phyloP scores from a whole-genome alignment of 2,329 filamentous ascomycete genomes.

The Aspergillus ochraceus region DNA sequence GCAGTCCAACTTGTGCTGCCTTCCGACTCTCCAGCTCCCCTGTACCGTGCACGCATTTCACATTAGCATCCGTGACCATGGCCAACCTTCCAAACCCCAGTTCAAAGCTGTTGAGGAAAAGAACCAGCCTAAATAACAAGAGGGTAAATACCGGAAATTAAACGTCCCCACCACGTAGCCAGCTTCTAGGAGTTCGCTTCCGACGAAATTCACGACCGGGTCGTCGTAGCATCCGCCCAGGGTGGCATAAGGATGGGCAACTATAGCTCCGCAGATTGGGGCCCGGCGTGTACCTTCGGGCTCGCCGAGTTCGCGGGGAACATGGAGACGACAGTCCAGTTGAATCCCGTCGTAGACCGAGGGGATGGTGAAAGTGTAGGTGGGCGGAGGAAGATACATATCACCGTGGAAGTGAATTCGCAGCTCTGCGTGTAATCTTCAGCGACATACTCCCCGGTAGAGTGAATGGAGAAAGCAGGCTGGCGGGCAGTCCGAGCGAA shows the following conservation, averaged over 20 bases:
- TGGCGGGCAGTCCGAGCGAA: background rate
- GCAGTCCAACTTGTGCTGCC: slow-evolving; percentile 87
- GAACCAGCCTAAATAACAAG: background rate
- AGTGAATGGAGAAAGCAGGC: background rate
- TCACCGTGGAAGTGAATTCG: background rate
- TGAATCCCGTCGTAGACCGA: slow-evolving; percentile 75
- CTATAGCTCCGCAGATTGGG: slow-evolving; percentile 57
- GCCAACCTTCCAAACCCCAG: no score
- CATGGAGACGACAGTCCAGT: slow-evolving; percentile 82
- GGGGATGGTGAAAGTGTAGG: slow-evolving; percentile 71
- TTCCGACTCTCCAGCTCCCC: slow-evolving; percentile 72
- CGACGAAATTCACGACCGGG: slow-evolving; percentile 68
- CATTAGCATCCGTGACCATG: slow-evolving; percentile 11
- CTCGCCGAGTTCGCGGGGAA: slow-evolving; percentile 51
- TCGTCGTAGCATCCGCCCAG: slow-evolving; percentile 86
- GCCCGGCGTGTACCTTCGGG: slow-evolving; percentile 24
- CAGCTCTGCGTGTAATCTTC: background rate
- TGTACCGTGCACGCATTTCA: slow-evolving; percentile 56
- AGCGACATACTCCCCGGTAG: background rate
- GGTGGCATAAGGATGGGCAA: slow-evolving; percentile 89
- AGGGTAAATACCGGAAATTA: slow-evolving; percentile 72
- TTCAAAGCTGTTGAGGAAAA: background rate
- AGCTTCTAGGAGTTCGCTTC: slow-evolving; percentile 62
- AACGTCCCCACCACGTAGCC: slow-evolving; percentile 83
- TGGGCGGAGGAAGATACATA: slow-evolving; percentile 36